Evolutionary conservation across 1,139 yeast species (phyloP).

Genomic region (Sugiyamaella sp.): DNA sequence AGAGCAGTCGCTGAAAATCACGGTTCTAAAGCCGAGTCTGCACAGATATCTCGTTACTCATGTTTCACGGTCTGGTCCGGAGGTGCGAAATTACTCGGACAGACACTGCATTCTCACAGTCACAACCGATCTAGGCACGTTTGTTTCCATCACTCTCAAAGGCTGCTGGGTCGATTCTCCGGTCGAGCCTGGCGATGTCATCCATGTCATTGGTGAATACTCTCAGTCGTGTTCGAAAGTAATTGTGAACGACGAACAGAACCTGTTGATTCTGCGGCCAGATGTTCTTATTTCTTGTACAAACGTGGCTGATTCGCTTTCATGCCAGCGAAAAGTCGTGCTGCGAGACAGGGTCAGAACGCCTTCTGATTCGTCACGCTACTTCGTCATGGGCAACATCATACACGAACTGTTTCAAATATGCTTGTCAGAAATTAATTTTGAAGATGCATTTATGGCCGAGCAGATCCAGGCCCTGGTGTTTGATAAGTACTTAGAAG

Average conservation of each 20-base stretch:
- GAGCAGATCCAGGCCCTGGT: slow-evolving; percentile 49
- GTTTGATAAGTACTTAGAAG: slow-evolving; percentile 50
- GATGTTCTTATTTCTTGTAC: slow-evolving; percentile 84
- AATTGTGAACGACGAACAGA: slow-evolving; percentile 59
- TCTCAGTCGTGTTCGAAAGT: slow-evolving; percentile 21
- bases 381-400: slow-evolving; percentile 74
- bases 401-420: slow-evolving; percentile 79
- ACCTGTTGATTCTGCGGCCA: slow-evolving; percentile 78
- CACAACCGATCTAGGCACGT: not conserved
- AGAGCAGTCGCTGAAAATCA: slow-evolving; percentile 23
- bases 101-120: slow-evolving; percentile 8
- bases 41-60: slow-evolving; percentile 24
- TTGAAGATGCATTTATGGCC: slow-evolving; percentile 51
- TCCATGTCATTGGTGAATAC: slow-evolving; percentile 43
- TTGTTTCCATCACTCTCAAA: slow-evolving; percentile 20
- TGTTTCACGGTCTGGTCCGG: slow-evolving; percentile 10
- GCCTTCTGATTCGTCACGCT: slow-evolving; percentile 60
- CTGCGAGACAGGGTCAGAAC: slow-evolving; percentile 55
- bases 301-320: slow-evolving; percentile 70
- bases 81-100: not conserved
- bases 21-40: slow-evolving; percentile 25
- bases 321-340: slow-evolving; percentile 73
- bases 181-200: slow-evolving; percentile 38
- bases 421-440: slow-evolving; percentile 54
- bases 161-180: slow-evolving; percentile 37